A percentile compares a stretch with the other conserved stretches of the same genome.
These are phyloP conservation scores for Silene coronaria DNA, from an alignment of 179 eudicot genomes.

Conservation along the genomic window DNA sequence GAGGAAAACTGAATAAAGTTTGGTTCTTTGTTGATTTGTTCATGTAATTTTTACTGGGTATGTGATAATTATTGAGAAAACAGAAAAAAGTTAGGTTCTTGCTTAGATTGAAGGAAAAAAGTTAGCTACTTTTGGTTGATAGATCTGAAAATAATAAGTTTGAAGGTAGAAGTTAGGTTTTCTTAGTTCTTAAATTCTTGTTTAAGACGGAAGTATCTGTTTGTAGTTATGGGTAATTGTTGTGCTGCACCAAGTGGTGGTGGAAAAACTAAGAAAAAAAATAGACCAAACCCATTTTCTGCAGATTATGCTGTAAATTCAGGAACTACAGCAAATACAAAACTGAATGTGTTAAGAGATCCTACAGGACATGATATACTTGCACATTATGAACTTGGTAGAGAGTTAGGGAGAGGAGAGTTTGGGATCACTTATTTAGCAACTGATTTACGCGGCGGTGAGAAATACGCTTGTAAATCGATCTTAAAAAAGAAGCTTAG, in stretches of 20 bases:
- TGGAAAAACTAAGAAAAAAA: constrained; percentile 38
- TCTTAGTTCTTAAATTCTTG: neutral
- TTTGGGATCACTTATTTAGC: constrained; percentile 71
- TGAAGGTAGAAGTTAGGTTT: neutral
- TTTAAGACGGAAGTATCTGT: neutral
- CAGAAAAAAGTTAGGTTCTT: constrained; percentile 6
- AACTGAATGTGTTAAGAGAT: constrained; percentile 49
- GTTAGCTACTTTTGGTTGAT: neutral
- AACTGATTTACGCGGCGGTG: constrained; percentile 43
- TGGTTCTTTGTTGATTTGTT: neutral
- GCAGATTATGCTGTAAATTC: constrained; percentile 39
- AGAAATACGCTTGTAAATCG: constrained; percentile 64
- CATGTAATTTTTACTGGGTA: neutral
- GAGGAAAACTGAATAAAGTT: neutral
- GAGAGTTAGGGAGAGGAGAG: constrained; percentile 76
- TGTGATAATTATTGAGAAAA: neutral
- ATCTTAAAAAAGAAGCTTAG: constrained; percentile 70
- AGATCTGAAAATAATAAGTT: constrained; percentile 12
- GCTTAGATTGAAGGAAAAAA: too few relatives aligned
- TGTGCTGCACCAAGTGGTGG: constrained; percentile 38
- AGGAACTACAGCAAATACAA: constrained; percentile 36
- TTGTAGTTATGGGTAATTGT: constrained; percentile 56
- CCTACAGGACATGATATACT: constrained; percentile 57
- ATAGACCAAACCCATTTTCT: constrained; percentile 59
- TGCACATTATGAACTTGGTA: constrained; percentile 44